Evolutionary conservation across 2,329 filamentous ascomycete genomes (phyloP), one percentile per base, ranked within the genome.

Genomic region (Aspergillus sp.): DNA sequence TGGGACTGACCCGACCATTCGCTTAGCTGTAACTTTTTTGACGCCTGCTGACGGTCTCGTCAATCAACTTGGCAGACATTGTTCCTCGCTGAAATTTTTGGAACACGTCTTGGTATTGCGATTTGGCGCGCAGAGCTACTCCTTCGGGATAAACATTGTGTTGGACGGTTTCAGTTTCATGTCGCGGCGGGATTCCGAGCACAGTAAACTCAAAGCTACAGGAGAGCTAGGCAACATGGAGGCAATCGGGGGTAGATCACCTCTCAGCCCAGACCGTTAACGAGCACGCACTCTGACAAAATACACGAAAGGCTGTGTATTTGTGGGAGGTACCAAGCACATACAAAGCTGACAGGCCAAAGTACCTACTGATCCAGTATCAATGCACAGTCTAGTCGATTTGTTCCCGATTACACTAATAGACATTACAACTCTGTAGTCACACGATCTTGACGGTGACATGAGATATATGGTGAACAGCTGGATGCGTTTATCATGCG

Each of bases 171-270:
- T 50, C 47, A 50, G 41, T 21, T 45, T 45, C 41, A 21, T 17
- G 41, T 45, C 10, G 41, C 21, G 41, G 17, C 21, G 17, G 47
- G n/a, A 50, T 50, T 28, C 47, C 25, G 47, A 50, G 45, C 45
- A 15, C 47, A 50, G 47, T 50, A 50, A 50, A 50, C 28, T 50
- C 47, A 50, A 28, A 30, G 25, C 47, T 50, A 49, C 47, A 19
- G 13, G 2, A 15, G 15, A 32, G 25, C 47, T 50, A 50, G 47
- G 28, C 47, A 19, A 30, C 28, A 50, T 50, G 30, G 25, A 50
- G 47, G 25, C 17, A 50, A n/a, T 50, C 25, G 25, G 25, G 47
- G 12, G 47, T 50, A 19, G 47, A 50, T 50, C 47, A 50, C 47
- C 25, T 30, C 25, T 17, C 25, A 50, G n/a, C 47, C 47, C 25